Percentiles rank a stretch among this genome's conserved stretches.
These are phyloP conservation scores for Thymus mandschuricus DNA, from an alignment of 257 asterid species.

Conservation along the genomic window DNA sequence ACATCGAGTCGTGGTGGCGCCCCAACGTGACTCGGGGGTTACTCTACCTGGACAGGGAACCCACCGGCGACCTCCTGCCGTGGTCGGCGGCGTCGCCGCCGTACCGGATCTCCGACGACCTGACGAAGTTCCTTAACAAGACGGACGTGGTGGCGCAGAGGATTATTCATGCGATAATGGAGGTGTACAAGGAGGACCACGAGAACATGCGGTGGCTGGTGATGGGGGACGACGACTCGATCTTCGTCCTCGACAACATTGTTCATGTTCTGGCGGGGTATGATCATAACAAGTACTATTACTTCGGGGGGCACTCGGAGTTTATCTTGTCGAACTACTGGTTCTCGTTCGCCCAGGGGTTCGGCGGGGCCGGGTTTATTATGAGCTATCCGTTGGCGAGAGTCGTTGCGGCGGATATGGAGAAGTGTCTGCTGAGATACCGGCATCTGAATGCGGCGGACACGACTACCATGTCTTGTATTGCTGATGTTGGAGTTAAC, in stretches of 20 bases:
- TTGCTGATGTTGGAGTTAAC: constrained; percentile 57
- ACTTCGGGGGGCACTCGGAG: constrained; percentile 63
- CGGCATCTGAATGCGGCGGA: constrained; percentile 49
- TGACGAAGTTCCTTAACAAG: constrained; percentile 31
- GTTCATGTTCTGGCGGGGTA: constrained; percentile 43
- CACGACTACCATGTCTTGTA: constrained; percentile 49
- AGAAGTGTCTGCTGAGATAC: constrained; percentile 47
- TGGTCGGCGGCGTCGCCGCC: constrained; percentile 55
- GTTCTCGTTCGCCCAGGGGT: constrained; percentile 55
- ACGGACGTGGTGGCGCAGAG: constrained; percentile 37
- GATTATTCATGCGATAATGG: constrained; percentile 49
- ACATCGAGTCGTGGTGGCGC: constrained; percentile 62
- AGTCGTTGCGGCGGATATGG: constrained; percentile 48
- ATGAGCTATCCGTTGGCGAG: constrained; percentile 60
- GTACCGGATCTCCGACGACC: constrained; percentile 44
- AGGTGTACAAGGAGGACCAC: constrained; percentile 43
- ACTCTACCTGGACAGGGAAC: constrained; percentile 42
- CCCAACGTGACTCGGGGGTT: constrained; percentile 47
- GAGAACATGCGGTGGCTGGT: constrained; percentile 54
- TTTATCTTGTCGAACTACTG: constrained; percentile 45
- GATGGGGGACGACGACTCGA: constrained; percentile 72
- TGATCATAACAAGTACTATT: constrained; percentile 55
- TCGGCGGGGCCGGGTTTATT: constrained; percentile 63
- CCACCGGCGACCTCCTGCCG: constrained; percentile 42
- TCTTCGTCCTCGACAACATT: constrained; percentile 48